Percentiles rank a stretch among this genome's conserved stretches.
These are phyloP conservation scores for Ampelocalamus luodianensis DNA, from an alignment of 176 grass and related monocot genomes.

Conservation along the genomic window DNA sequence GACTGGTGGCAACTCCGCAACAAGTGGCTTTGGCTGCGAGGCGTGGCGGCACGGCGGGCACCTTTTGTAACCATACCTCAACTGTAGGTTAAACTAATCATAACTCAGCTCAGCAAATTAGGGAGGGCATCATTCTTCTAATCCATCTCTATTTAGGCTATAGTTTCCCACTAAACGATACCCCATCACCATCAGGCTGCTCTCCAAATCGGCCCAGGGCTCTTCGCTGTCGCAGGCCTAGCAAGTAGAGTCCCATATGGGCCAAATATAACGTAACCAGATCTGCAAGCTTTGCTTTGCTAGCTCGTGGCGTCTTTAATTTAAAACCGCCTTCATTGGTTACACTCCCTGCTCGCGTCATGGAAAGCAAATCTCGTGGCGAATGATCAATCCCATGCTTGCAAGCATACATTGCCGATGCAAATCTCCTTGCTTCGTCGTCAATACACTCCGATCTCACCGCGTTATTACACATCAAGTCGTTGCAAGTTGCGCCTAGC, in stretches of 20 bases:
- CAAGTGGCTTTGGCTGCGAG: neutral
- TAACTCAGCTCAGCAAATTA: no score
- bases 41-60: neutral
- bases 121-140: no score
- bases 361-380: neutral
- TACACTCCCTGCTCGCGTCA: neutral
- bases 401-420: neutral
- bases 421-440: neutral
- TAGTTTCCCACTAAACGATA: no score
- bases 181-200: neutral
- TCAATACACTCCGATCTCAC: neutral
- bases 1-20: neutral
- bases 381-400: neutral
- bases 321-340: neutral
- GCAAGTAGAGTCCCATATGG: no score
- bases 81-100: no score
- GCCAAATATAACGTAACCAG: neutral
- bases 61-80: no score
- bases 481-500: neutral
- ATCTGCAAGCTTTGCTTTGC: neutral
- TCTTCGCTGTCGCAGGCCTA: neutral
- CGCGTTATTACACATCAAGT: neutral
- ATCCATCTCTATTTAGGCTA: no score
- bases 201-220: neutral
- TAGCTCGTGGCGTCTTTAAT: neutral